Evolutionary conservation across 805 yeast genomes (phyloP), one percentile per base, ranked within the genome.

Genomic region (Scheffersomyces spartinae): DNA sequence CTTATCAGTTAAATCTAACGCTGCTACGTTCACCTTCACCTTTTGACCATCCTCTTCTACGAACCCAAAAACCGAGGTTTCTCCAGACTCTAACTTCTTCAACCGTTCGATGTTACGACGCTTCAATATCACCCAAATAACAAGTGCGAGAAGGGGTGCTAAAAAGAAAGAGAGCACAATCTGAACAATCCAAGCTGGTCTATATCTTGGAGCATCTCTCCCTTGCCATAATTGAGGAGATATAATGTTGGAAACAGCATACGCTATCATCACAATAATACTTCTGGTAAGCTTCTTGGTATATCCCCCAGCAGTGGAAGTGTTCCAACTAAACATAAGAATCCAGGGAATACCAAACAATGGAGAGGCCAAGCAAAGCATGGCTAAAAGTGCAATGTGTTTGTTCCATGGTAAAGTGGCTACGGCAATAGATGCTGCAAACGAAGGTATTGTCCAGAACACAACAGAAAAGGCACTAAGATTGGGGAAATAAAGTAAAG

Each of bases 221-320:
- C 39, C 47, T 39, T 56, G 53, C 74, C 75, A 71, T 18, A 71
- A 39, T 40, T 70, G 77, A 4, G 77, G 75, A 4, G 73, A 62
- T 15, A 70, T 61, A 18, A 71, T 55, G 35, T 71, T 71, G 6
- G 70, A 52, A 25, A 68, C 33, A 30, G 67, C 52, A 30, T 64
- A 70, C 11, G 55, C 55, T n/a, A 56, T 45, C 64, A 65, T 54
- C 15, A 52, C 46, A 33, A 61, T 35, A 15, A 57, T 65, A 32
- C 55, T 64, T 46, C 71, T 61, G 1, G 64, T 55, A 6, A 66
- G 29, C 32, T 56, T 59, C 43, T 71, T 71, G 7, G 76, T 67
- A 35, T 66, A 55, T 21, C 73, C 73, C 6, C 73, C 55, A 26
- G 59, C 49, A 20, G 53, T 47, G 4, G 58, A 9, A 17, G 7